phyloP scores from a whole-genome alignment of 2,329 filamentous ascomycete species.

The Lachnellula subtilissima region DNA sequence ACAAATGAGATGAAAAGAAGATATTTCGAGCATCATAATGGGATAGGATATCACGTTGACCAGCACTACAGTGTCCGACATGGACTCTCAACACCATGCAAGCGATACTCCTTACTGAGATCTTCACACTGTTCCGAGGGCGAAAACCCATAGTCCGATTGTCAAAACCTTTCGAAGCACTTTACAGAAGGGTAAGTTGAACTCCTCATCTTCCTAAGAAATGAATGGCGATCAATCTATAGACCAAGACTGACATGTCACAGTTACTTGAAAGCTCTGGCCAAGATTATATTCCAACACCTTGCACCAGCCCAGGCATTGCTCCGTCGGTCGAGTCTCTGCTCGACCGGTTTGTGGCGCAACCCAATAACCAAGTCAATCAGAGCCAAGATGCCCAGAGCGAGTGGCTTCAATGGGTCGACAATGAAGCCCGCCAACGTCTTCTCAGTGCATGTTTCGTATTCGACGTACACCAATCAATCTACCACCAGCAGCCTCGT shows the following conservation, averaged over 20 bases:
- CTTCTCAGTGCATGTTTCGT: slow-evolving; percentile 54
- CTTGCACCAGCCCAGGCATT: slow-evolving; percentile 12
- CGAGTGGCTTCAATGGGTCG: slow-evolving; percentile 49
- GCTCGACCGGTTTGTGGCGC: slow-evolving; percentile 16
- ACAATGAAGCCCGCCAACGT: slow-evolving; percentile 47
- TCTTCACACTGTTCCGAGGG: slow-evolving; percentile 29
- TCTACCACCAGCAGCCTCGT: slow-evolving; percentile 45
- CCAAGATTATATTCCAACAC: slow-evolving; percentile 9
- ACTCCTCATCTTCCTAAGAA: neutral
- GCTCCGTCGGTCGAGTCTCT: slow-evolving; percentile 15
- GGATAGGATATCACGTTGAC: neutral
- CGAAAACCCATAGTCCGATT: slow-evolving; percentile 21
- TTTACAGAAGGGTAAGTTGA: slow-evolving; percentile 25
- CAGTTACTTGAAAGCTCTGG: slow-evolving; percentile 20
- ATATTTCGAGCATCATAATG: neutral
- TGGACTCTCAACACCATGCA: slow-evolving; percentile 29
- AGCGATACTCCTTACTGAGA: slow-evolving; percentile 30
- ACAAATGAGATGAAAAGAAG: neutral
- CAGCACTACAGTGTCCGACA: slow-evolving; percentile 13
- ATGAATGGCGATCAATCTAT: neutral
- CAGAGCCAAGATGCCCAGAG: slow-evolving; percentile 10
- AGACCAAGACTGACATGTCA: neutral
- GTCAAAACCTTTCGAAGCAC: slow-evolving; percentile 26
- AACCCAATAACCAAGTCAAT: slow-evolving; percentile 1
- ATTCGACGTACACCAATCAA: slow-evolving; percentile 50